Conservation (phyloP, 225 moss, liverwort and hornwort species). For the Climacium dendroides region DNA sequence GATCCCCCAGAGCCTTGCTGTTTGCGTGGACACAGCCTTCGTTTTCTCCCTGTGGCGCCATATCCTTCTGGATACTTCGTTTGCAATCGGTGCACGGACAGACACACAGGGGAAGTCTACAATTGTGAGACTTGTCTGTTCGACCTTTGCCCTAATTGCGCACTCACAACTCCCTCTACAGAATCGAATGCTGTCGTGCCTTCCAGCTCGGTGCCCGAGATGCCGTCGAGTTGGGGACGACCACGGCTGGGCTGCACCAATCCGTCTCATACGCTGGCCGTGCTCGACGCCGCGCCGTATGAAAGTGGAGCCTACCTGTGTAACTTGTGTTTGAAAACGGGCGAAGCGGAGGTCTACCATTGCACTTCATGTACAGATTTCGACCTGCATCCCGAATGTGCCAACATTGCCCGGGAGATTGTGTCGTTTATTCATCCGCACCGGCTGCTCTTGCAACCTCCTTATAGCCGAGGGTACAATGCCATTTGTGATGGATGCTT, state of each 20-base stretch:
- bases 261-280: background rate
- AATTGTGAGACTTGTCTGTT: slow-evolving; percentile 35
- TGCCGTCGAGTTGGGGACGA: slow-evolving; percentile 18
- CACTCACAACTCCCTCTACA: background rate
- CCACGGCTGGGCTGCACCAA: slow-evolving; percentile 26
- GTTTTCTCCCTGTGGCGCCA: slow-evolving; percentile 14
- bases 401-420: slow-evolving; percentile 13
- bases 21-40: slow-evolving; percentile 10
- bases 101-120: slow-evolving; percentile 14
- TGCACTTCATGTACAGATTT: slow-evolving; percentile 34
- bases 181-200: background rate
- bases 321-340: slow-evolving; percentile 26
- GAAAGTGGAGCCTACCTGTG: slow-evolving; percentile 28
- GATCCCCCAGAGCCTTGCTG: background rate
- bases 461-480: slow-evolving; percentile 26
- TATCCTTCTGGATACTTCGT: slow-evolving; percentile 6
- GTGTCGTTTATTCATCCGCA: slow-evolving; percentile 26
- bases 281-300: slow-evolving; percentile 24
- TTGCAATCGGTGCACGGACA: slow-evolving; percentile 16
- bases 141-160: slow-evolving; percentile 38
- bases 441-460: slow-evolving; percentile 26
- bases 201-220: background rate
- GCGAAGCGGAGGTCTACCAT: slow-evolving; percentile 27
- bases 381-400: slow-evolving; percentile 38
- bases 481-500: slow-evolving; percentile 49